Conservation (phyloP, 2,329 filamentous ascomycete genomes). For the Exophiala lecanii-corni region DNA sequence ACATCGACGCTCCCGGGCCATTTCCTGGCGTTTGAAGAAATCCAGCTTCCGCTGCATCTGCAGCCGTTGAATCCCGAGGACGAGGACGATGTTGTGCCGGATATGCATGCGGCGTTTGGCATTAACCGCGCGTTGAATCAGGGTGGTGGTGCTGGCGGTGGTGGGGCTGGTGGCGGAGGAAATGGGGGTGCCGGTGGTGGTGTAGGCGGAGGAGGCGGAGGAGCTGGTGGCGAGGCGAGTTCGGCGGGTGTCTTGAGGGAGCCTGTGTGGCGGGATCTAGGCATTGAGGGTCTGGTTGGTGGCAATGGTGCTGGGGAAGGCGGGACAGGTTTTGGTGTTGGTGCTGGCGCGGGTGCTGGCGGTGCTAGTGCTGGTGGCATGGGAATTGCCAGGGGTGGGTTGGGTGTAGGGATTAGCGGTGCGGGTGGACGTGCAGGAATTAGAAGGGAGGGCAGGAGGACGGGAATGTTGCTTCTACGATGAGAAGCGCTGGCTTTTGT, state of each 20-base stretch:
- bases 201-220: slow-evolving; percentile 8
- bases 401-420: no score
- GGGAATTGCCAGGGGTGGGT: not conserved
- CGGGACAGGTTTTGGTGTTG: slow-evolving; percentile 13
- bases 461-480: slow-evolving; percentile 18
- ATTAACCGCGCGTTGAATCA: slow-evolving; percentile 58
- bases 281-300: slow-evolving; percentile 29
- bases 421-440: slow-evolving; percentile 8
- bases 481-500: no score
- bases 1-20: slow-evolving; percentile 32
- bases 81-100: slow-evolving; percentile 63
- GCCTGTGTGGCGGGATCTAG: slow-evolving; percentile 55
- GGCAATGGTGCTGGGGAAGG: slow-evolving; percentile 14
- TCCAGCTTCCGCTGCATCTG: slow-evolving; percentile 56
- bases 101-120: slow-evolving; percentile 64
- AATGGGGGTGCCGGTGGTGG: slow-evolving; percentile 7
- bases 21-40: slow-evolving; percentile 54
- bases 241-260: slow-evolving; percentile 19
- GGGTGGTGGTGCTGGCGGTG: slow-evolving; percentile 48
- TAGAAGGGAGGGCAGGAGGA: slow-evolving; percentile 13
- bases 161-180: slow-evolving; percentile 36
- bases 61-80: slow-evolving; percentile 63
- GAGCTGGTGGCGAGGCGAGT: slow-evolving; percentile 13
- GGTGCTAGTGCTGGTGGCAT: not conserved
- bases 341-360: slow-evolving; percentile 5